Evolutionary conservation across 2,329 filamentous ascomycete species (phyloP).

Genomic region (Pestalotiopsis sp.): DNA sequence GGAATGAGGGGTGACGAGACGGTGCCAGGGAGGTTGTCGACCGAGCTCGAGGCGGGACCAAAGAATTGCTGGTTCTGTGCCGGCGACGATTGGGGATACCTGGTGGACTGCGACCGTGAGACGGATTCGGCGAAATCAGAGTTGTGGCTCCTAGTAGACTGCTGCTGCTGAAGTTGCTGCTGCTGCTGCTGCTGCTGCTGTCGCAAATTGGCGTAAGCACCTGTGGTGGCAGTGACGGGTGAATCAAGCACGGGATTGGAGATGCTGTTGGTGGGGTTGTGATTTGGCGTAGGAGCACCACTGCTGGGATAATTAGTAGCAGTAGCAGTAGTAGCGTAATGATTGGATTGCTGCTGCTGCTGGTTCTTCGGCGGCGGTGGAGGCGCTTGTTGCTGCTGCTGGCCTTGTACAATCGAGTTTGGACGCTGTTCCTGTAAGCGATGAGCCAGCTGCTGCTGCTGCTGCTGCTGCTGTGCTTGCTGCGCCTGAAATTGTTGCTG

Average conservation of each 20-base stretch:
- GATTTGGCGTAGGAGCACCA: constrained; percentile 17
- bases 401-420: constrained; percentile 21
- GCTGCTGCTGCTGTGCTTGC: neutral
- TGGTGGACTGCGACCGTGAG: constrained; percentile 55
- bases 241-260: constrained; percentile 12
- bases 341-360: constrained; percentile 1
- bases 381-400: constrained; percentile 29
- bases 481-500: neutral
- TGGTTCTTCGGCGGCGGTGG: constrained; percentile 7
- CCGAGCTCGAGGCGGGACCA: constrained; percentile 40
- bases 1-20: constrained; percentile 22
- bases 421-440: constrained; percentile 25
- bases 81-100: constrained; percentile 40
- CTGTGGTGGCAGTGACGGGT: neutral
- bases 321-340: neutral
- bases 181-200: constrained; percentile 16
- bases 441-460: neutral
- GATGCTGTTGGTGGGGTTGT: constrained; percentile 30
- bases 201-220: constrained; percentile 11
- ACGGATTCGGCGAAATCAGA: constrained; percentile 52
- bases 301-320: neutral
- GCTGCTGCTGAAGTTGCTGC: constrained; percentile 23
- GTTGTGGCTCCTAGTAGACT: constrained; percentile 37
- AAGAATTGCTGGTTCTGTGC: constrained; percentile 38
- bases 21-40: constrained; percentile 43